phyloP scores from a whole-genome alignment of 2,329 filamentous ascomycete genomes.

The Pseudocercospora eumusae region DNA sequence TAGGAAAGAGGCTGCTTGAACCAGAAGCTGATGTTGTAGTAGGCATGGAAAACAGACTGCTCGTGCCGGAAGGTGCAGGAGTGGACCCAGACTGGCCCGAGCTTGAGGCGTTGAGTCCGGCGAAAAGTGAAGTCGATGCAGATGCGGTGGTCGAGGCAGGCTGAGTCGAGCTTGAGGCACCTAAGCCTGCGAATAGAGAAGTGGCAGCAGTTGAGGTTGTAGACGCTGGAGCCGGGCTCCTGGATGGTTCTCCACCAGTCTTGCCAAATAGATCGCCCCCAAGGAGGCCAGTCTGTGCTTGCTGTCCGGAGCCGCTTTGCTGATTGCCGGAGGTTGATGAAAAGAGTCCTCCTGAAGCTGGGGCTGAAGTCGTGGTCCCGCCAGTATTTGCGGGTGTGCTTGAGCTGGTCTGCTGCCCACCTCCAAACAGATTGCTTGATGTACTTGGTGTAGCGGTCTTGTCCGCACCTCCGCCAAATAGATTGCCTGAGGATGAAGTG shows the following conservation, averaged over 20 bases:
- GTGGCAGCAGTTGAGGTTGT: neutral
- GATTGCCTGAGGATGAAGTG: slow-evolving; percentile 5
- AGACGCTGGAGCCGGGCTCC: neutral
- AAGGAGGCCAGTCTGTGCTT: neutral
- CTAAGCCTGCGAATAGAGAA: neutral
- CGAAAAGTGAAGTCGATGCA: neutral
- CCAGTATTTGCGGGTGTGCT: slow-evolving; percentile 17
- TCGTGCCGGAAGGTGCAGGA: neutral
- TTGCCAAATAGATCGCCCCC: slow-evolving; percentile 5
- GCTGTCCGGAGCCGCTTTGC: slow-evolving; percentile 12
- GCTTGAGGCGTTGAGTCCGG: neutral
- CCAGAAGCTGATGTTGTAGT: slow-evolving; percentile 3
- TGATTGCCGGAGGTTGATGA: slow-evolving; percentile 6
- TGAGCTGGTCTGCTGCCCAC: slow-evolving; percentile 14
- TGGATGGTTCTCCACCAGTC: neutral
- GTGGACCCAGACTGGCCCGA: neutral
- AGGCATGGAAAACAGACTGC: slow-evolving; percentile 8
- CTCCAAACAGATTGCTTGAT: slow-evolving; percentile 4
- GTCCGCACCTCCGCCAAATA: slow-evolving; percentile 1
- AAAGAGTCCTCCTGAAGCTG: slow-evolving; percentile 18
- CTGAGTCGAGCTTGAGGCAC: neutral
- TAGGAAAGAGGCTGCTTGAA: neutral
- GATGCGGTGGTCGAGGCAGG: neutral
- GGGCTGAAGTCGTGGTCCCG: slow-evolving; percentile 17
- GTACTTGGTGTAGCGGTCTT: slow-evolving; percentile 2